Evolutionary conservation across 371 early-diverging fungal species (phyloP), one percentile per base, ranked within the genome.

Genomic region (Apophysomyces variabilis): DNA sequence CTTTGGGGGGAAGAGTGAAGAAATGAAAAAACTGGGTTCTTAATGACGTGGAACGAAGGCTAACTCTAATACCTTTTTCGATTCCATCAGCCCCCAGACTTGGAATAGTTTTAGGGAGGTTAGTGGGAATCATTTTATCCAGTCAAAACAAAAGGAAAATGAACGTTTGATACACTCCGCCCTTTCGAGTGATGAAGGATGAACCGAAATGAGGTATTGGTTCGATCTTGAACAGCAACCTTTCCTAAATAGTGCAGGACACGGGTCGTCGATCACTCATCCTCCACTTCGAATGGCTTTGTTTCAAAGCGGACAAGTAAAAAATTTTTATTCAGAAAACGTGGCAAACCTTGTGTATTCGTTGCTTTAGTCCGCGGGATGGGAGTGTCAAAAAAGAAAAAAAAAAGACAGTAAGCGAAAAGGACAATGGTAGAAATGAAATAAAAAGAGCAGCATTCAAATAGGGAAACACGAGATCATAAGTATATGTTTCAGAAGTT

Each of bases 141-240:
- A 13, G 41, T 41, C 41, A 26, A 26, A 26, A 45, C 46, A 45
- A 12, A 45, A 45, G 16, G 16, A 45, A 45, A 45, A n/a, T 18
- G 13, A 13, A 18, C 13, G 46, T 13, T 18, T 45, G 46, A 45
- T 50, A 21, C 9, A 50, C 54, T 50, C 54, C 54, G 54, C 54
- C 18, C 16, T 45, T 45, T 18, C n/a, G 21, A 9, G 21, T 50
- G 54, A 50, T 26, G 54, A 26, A 21, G 16, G 21, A 50, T 50
- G 54, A 50, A 50, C 54, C 16, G 54, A 50, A 50, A 50, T 50
- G 54, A 21, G 54, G 54, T 50, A 50, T 50, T 50, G 54, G 54
- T 50, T 50, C 54, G 54, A 50, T 50, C 54, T 50, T 26, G 54
- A 50, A 50, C 54, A n/a, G 32, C 54, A 21, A 32, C 54, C 21